phyloP scores from a whole-genome alignment of 1,139 yeast species.

The Sugiyamaella novakii region DNA sequence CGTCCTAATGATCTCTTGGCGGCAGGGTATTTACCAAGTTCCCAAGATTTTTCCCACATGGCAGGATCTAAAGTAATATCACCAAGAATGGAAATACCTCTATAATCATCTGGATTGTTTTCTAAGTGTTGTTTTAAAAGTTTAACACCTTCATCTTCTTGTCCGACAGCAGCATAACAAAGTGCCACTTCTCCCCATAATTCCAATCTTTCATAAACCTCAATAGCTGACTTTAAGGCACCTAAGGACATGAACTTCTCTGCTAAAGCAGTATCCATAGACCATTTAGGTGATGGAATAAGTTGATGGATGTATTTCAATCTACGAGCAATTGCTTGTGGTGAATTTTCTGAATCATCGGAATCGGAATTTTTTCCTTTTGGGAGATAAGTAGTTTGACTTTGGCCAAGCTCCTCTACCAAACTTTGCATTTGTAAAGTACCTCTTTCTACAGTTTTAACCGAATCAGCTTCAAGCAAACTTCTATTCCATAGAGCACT shows the following conservation, averaged over 20 bases:
- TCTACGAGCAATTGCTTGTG: constrained; percentile 49
- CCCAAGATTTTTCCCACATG: constrained; percentile 88
- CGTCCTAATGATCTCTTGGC: constrained; percentile 85
- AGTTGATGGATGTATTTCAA: constrained; percentile 71
- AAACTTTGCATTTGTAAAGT: constrained; percentile 89
- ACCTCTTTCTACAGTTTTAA: constrained; percentile 92
- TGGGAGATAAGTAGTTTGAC: constrained; percentile 63
- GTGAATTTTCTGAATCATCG: constrained; percentile 29
- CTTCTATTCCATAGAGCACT: constrained; percentile 92
- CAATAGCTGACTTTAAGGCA: constrained; percentile 81
- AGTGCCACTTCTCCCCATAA: constrained; percentile 84
- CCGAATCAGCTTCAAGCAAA: constrained; percentile 71
- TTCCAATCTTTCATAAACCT: constrained; percentile 78
- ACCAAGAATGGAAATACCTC: constrained; percentile 84
- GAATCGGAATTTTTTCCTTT: too few relatives aligned
- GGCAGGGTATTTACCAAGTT: constrained; percentile 73
- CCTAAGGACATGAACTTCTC: constrained; percentile 88
- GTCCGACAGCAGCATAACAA: constrained; percentile 86
- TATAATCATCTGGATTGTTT: constrained; percentile 69
- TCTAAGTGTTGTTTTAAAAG: constrained; percentile 59
- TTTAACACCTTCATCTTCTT: constrained; percentile 65
- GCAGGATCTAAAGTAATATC: constrained; percentile 78
- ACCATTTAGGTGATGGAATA: constrained; percentile 83
- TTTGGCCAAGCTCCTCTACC: constrained; percentile 84
- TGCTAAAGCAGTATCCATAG: constrained; percentile 79